Evolutionary conservation across 2,329 filamentous ascomycete genomes (phyloP), one percentile per base, ranked within the genome.

Genomic region (Thermothelomyces thermophilus): DNA sequence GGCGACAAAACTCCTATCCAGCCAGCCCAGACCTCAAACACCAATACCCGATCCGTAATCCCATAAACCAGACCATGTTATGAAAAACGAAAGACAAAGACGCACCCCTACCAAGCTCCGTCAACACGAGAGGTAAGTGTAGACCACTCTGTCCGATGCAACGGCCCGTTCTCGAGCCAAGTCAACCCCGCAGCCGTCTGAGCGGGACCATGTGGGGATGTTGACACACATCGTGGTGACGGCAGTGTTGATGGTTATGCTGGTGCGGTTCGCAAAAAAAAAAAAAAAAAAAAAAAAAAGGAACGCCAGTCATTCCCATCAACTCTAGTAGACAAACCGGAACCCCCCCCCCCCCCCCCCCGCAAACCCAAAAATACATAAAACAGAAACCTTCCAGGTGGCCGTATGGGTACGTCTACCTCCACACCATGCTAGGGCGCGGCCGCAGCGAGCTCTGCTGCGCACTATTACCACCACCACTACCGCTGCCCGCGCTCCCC

Each of bases 391-490:
- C 33, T 16, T n/a, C 33, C 8, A 14, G 13, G 13, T 35, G 13
- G 13, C 14, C 20, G 0, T 10, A 17, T 28, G 7, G 4, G 11
- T 5, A 16, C 9, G 11, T 24, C 48, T 31, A 58, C 48, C 56
- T 44, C 55, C 55, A 58, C n/a, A 51, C 51, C 39, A 58, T 46
- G 37, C 53, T 53, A 20, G 52, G 39, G 37, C 50, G 44, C 8
- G 37, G 37, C 44, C 39, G 47, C 48, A 54, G 16, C 30, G 16
- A 22, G 2, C 41, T 37, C 4, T 17, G 24, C 10, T 28, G 9
- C 20, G 4, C 30, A 17, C 6, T 48, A 22, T n/a, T 30, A 17
- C 46, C 41, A 39, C 36, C 42, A 10, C 40, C 55, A 36, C 6
- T 48, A 19, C 46, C 46, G 26, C 37, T 31, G 22, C 36, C 48